These are phyloP conservation scores for Eucalyptus erythrocorys DNA, from an alignment of 345 rosid genomes.

Conservation along the genomic window DNA sequence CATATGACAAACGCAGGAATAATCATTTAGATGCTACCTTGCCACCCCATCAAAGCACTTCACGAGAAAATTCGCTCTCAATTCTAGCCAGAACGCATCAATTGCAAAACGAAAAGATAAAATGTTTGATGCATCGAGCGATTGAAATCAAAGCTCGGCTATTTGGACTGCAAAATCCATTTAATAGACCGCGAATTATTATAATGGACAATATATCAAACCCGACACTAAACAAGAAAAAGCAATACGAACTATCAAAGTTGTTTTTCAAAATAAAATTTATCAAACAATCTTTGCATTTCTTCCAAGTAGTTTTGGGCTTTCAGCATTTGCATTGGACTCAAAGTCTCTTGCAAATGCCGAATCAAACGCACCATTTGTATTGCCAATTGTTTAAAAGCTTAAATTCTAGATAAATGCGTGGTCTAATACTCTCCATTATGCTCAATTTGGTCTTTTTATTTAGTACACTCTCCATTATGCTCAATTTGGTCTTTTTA, in stretches of 20 bases:
- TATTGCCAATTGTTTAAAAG: too few relatives aligned
- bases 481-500: too few relatives aligned
- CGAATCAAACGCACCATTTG: too few relatives aligned
- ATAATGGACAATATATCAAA: background rate
- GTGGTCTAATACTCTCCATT: too few relatives aligned
- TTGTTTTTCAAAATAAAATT: too few relatives aligned
- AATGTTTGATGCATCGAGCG: rapidly evolving
- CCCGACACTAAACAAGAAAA: background rate
- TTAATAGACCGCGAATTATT: rapidly evolving
- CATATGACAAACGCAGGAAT: rapidly evolving
- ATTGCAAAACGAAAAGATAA: background rate
- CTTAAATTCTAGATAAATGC: too few relatives aligned
- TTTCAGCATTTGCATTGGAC: too few relatives aligned
- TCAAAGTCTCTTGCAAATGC: too few relatives aligned
- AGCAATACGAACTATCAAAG: background rate
- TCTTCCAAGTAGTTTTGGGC: too few relatives aligned
- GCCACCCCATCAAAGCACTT: background rate
- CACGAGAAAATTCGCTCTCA: background rate
- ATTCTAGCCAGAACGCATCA: background rate
- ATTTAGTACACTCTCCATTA: too few relatives aligned
- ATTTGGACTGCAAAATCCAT: background rate
- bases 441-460: too few relatives aligned
- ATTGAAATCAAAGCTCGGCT: background rate
- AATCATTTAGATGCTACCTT: background rate
- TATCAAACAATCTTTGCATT: too few relatives aligned